Evolutionary conservation across 73 alveolate species (phyloP).

Genomic region (Symbiodinium natans): DNA sequence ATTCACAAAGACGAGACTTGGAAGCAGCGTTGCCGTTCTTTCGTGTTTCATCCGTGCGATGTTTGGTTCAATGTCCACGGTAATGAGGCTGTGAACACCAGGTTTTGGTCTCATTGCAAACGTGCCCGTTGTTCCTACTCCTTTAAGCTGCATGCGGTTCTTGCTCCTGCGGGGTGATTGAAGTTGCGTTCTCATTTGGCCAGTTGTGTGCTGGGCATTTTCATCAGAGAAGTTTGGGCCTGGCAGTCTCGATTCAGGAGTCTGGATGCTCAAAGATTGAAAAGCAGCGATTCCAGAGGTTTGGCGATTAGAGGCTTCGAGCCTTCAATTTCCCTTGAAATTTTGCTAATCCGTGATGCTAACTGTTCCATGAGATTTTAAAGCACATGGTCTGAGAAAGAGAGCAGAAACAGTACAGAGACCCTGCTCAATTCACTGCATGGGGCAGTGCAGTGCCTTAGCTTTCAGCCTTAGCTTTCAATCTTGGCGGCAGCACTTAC

Average conservation of each 20-base stretch:
- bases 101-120: too few species aligned
- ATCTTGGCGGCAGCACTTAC: neutral
- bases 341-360: neutral
- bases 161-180: too few species aligned
- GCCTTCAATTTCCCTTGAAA: too few species aligned
- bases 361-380: neutral
- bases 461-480: neutral
- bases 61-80: neutral
- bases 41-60: neutral
- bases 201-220: neutral
- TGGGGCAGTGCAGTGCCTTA: neutral
- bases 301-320: conserved; percentile 8
- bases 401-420: neutral
- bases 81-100: too few species aligned
- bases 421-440: neutral
- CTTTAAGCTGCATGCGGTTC: too few species aligned
- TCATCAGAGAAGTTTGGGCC: too few species aligned
- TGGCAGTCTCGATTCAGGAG: conserved; percentile 6
- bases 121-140: too few species aligned
- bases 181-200: too few species aligned
- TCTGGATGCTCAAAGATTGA: conserved; percentile 80
- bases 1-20: conserved; percentile 96
- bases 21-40: neutral
- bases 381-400: neutral
- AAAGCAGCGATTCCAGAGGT: conserved; percentile 60